Conservation (phyloP, 495 filamentous ascomycete species). For the Cercophora samala region DNA sequence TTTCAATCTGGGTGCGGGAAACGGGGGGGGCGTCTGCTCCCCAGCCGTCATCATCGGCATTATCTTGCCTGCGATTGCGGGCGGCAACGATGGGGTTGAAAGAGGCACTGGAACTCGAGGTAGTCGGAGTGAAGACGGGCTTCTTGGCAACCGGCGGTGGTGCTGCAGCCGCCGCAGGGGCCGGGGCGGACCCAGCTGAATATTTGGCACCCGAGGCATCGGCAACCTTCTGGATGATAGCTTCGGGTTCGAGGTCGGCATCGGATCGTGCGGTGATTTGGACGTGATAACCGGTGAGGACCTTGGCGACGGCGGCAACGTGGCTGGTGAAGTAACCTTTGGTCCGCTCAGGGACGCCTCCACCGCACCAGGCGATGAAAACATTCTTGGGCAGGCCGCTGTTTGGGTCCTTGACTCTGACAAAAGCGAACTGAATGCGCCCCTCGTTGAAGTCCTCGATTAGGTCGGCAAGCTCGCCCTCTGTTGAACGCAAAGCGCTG, state of each 20-base stretch:
- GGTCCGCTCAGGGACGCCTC: slow-evolving; percentile 95
- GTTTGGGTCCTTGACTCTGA: slow-evolving; percentile 94
- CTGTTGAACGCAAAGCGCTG: slow-evolving; percentile 42
- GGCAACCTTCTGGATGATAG: slow-evolving; percentile 88
- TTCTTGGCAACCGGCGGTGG: slow-evolving; percentile 75
- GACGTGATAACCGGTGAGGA: slow-evolving; percentile 95
- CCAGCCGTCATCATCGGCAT: slow-evolving; percentile 76
- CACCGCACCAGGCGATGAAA: slow-evolving; percentile 94
- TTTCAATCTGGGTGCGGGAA: slow-evolving; percentile 83
- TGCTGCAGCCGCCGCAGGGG: slow-evolving; percentile 39
- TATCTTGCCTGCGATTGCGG: slow-evolving; percentile 44
- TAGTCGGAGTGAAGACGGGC: slow-evolving; percentile 82
- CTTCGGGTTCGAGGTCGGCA: slow-evolving; percentile 76
- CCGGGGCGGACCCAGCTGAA: slow-evolving; percentile 57
- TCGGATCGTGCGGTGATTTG: slow-evolving; percentile 94
- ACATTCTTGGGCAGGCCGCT: slow-evolving; percentile 87
- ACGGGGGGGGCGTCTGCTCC: slow-evolving; percentile 89
- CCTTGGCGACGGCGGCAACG: slow-evolving; percentile 78
- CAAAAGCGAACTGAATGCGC: slow-evolving; percentile 91
- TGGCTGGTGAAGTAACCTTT: slow-evolving; percentile 99
- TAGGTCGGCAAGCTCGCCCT: slow-evolving; percentile 91
- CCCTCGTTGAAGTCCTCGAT: slow-evolving; percentile 97
- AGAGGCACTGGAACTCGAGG: slow-evolving; percentile 58
- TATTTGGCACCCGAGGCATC: slow-evolving; percentile 97
- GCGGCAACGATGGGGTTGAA: slow-evolving; percentile 62